Evolutionary conservation across 306 rosid species (phyloP).

Genomic region (Glycyrrhiza uralensis): DNA sequence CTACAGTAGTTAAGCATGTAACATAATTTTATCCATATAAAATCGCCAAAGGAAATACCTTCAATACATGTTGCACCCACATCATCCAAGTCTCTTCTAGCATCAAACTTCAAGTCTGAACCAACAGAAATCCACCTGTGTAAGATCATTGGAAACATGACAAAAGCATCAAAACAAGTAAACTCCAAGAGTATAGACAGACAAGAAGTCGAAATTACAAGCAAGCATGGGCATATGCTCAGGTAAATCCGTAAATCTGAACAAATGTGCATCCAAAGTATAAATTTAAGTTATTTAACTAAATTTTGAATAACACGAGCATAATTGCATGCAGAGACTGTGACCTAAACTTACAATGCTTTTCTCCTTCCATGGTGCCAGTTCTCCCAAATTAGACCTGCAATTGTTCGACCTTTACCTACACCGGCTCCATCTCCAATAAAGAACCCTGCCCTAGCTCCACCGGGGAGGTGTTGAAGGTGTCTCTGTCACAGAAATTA

Average conservation of each 20-base stretch:
- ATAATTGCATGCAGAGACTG: constrained; percentile 14
- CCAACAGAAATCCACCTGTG: constrained; percentile 99
- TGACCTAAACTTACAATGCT: constrained; percentile 72
- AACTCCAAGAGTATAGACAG: constrained; percentile 12
- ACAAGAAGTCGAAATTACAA: constrained; percentile 1
- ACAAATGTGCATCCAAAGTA: constrained; percentile 8
- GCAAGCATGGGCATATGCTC: neutral
- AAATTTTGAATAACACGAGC: constrained; percentile 8
- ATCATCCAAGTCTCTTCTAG: constrained; percentile 96
- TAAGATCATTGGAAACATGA: constrained; percentile 37
- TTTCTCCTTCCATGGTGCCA: constrained; percentile 83
- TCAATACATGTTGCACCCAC: constrained; percentile 70
- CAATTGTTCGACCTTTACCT: constrained; percentile 98
- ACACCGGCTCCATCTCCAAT: constrained; percentile 99
- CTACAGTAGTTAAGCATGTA: neutral
- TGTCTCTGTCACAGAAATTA: constrained; percentile 76
- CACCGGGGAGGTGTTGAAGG: constrained; percentile 73
- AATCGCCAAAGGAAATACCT: constrained; percentile 46
- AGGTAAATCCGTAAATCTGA: neutral
- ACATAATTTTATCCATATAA: constrained; percentile 7
- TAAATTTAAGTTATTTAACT: constrained; percentile 4
- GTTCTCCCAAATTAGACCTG: constrained; percentile 95
- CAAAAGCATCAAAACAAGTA: constrained; percentile 36
- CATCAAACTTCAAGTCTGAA: constrained; percentile 99
- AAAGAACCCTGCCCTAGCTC: constrained; percentile 86